Evolutionary conservation across 345 rosid species (phyloP).

Genomic region (Ceriops zippeliana): DNA sequence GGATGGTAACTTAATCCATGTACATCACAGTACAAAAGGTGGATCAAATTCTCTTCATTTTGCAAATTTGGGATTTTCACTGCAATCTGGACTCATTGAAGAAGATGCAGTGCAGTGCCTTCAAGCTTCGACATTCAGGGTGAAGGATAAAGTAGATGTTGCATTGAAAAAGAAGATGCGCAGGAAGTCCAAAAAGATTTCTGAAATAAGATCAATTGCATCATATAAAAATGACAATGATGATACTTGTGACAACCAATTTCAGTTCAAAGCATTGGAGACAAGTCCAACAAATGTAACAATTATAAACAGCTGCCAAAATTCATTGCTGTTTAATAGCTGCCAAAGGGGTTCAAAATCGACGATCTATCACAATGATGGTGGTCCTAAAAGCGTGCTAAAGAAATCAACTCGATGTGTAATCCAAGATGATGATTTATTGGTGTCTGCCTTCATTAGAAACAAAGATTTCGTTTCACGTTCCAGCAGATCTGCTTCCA

Average conservation of each 20-base stretch:
- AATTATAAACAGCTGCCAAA: conserved; percentile 19
- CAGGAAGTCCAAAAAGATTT: conserved; percentile 65
- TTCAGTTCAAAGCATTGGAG: conserved; percentile 33
- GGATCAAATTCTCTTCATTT: conserved; percentile 12
- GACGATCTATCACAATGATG: conserved; percentile 26
- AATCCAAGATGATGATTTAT: conserved; percentile 59
- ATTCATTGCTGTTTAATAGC: conserved; percentile 19
- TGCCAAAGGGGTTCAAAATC: conserved; percentile 28
- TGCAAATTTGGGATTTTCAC: conserved; percentile 20
- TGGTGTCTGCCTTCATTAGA: conserved; percentile 55
- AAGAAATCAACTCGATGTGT: conserved; percentile 45
- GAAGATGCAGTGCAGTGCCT: conserved; percentile 34
- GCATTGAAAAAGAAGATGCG: conserved; percentile 47
- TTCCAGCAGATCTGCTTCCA: conserved; percentile 38
- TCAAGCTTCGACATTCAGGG: conserved; percentile 33
- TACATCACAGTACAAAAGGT: conserved; percentile 13
- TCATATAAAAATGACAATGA: conserved; percentile 33
- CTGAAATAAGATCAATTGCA: conserved; percentile 45
- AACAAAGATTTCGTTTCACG: conserved; percentile 39
- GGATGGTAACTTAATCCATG: conserved; percentile 31
- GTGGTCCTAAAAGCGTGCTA: conserved; percentile 32
- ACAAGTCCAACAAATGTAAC: conserved; percentile 13
- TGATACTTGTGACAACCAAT: conserved; percentile 20
- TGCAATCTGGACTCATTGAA: conserved; percentile 29
- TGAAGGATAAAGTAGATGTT: conserved; percentile 32